Conservation (phyloP, 2,329 filamentous ascomycete species). For the Fusarium humuli region DNA sequence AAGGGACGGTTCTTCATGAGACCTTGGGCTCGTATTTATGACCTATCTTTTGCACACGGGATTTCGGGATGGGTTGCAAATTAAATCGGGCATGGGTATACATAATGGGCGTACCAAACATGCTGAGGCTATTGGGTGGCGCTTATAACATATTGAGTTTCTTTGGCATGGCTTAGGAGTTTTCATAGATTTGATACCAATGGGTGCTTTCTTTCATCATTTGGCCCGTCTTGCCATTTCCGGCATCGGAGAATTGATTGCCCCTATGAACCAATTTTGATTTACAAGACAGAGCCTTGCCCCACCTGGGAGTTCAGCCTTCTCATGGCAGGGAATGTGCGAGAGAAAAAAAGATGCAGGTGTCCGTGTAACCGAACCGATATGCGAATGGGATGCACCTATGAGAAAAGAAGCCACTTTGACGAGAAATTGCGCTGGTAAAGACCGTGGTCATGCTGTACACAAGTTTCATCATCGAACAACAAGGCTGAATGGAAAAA, state of each 20-base stretch:
- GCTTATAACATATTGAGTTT: not conserved
- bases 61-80: constrained; percentile 11
- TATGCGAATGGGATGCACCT: not conserved
- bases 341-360: not conserved
- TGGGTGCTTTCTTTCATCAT: not conserved
- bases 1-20: constrained; percentile 6
- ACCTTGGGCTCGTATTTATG: constrained; percentile 8
- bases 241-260: constrained; percentile 34
- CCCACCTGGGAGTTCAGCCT: not conserved
- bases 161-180: constrained; percentile 2
- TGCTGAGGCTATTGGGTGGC: constrained; percentile 4
- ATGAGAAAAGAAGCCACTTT: not conserved
- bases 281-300: constrained; percentile 33
- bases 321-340: no score
- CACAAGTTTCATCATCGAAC: constrained; percentile 27
- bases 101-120: constrained; percentile 15
- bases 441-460: not conserved
- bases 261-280: constrained; percentile 39
- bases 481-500: constrained; percentile 24
- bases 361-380: not conserved
- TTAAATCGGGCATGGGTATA: constrained; percentile 22
- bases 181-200: not conserved
- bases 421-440: not conserved
- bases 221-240: constrained; percentile 3
- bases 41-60: constrained; percentile 17